These are phyloP conservation scores for Globisporangium heterothallicum DNA, from an alignment of 352 stramenopile genomes.

Conservation along the genomic window DNA sequence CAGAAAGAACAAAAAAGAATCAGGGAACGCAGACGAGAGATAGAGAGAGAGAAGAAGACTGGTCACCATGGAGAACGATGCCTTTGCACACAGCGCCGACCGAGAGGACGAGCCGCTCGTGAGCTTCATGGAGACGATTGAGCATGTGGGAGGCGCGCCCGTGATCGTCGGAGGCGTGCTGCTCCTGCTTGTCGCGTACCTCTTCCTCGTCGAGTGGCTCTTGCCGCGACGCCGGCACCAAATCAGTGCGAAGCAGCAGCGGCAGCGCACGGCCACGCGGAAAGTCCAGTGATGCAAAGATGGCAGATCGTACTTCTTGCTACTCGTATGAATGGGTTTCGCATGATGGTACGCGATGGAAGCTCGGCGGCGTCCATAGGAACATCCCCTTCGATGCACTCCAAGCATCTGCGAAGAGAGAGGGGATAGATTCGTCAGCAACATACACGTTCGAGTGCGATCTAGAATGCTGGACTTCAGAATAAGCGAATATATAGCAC, in stretches of 20 bases:
- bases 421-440: too few relatives aligned
- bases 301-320: too few relatives aligned
- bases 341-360: too few relatives aligned
- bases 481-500: too few relatives aligned
- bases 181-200: constrained; percentile 28
- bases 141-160: constrained; percentile 28
- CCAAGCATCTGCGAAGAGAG: too few relatives aligned
- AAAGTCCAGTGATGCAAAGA: constrained; percentile 7
- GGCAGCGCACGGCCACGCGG: not conserved
- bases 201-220: constrained; percentile 41
- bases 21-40: not conserved
- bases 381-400: too few relatives aligned
- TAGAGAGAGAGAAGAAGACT: not conserved
- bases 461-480: too few relatives aligned
- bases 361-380: too few relatives aligned
- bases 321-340: too few relatives aligned
- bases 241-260: not conserved
- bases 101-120: constrained; percentile 8
- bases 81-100: not conserved
- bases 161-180: constrained; percentile 25
- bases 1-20: not conserved
- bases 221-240: constrained; percentile 24
- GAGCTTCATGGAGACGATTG: constrained; percentile 40
- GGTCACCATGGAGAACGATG: not conserved
- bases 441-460: too few relatives aligned